phyloP scores from a whole-genome alignment of 495 filamentous ascomycete species.

The Apiosordaria backusii region DNA sequence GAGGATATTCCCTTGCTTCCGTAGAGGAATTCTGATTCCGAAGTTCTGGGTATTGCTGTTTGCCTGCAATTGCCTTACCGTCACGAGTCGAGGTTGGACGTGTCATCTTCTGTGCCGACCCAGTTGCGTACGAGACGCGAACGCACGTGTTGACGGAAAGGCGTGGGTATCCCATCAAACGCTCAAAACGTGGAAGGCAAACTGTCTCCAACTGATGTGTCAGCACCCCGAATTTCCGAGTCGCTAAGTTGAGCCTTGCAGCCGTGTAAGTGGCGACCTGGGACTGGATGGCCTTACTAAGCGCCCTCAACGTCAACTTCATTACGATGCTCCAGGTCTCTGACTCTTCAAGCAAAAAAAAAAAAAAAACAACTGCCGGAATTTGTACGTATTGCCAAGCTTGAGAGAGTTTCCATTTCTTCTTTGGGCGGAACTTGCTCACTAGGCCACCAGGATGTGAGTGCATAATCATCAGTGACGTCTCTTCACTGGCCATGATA shows the following conservation, averaged over 20 bases:
- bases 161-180: not conserved
- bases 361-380: not conserved
- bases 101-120: not conserved
- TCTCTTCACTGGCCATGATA: no score
- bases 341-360: not conserved
- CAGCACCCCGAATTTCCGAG: not conserved
- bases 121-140: not conserved
- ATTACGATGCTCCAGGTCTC: not conserved
- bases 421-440: not conserved
- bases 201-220: no score
- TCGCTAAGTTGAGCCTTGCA: not conserved
- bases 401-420: not conserved
- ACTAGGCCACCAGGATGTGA: not conserved
- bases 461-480: no score
- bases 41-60: not conserved
- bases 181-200: not conserved
- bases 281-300: not conserved
- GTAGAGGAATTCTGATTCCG: not conserved
- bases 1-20: not conserved
- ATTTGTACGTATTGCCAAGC: not conserved
- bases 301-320: not conserved
- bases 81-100: not conserved
- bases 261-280: not conserved
- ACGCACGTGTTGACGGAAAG: not conserved
- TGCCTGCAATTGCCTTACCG: not conserved